phyloP scores from a whole-genome alignment of 805 yeast genomes.

The Starmerella sp. region DNA sequence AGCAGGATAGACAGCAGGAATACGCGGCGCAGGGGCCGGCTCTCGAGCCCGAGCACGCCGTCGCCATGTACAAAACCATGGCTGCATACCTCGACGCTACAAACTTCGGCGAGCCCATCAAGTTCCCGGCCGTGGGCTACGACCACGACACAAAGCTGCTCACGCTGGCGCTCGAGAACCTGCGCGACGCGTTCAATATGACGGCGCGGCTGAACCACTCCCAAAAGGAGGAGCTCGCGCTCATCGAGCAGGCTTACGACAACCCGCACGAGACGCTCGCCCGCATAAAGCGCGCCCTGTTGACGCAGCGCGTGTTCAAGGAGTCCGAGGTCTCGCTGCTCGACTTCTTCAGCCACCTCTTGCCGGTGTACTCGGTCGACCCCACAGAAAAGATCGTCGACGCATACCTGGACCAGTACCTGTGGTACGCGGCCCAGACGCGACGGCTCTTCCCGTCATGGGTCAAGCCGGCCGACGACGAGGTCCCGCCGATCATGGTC shows the following conservation, averaged over 20 bases:
- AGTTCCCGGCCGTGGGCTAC: conserved; percentile 85
- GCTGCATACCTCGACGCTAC: conserved; percentile 84
- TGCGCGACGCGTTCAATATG: conserved; percentile 64
- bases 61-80: conserved; percentile 72
- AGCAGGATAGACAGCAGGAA: conserved; percentile 74
- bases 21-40: conserved; percentile 81
- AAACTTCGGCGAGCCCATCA: conserved; percentile 64
- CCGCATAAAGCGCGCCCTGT: conserved; percentile 65
- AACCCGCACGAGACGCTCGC: conserved; percentile 89
- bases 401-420: conserved; percentile 87
- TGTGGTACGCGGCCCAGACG: conserved; percentile 92
- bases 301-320: conserved; percentile 86
- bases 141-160: conserved; percentile 87
- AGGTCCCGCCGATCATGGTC: conserved; percentile 81
- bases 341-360: conserved; percentile 74
- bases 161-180: conserved; percentile 76
- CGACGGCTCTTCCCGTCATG: conserved; percentile 84
- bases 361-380: conserved; percentile 80
- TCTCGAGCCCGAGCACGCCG: conserved; percentile 78
- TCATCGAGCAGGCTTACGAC: conserved; percentile 93
- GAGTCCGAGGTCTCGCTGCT: conserved; percentile 80
- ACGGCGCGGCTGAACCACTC: conserved; percentile 69
- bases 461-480: conserved; percentile 91
- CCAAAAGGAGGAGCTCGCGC: conserved; percentile 84
- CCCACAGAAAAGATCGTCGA: conserved; percentile 93